Conservation (phyloP, 345 rosid species). For the Gossypium turneri region DNA sequence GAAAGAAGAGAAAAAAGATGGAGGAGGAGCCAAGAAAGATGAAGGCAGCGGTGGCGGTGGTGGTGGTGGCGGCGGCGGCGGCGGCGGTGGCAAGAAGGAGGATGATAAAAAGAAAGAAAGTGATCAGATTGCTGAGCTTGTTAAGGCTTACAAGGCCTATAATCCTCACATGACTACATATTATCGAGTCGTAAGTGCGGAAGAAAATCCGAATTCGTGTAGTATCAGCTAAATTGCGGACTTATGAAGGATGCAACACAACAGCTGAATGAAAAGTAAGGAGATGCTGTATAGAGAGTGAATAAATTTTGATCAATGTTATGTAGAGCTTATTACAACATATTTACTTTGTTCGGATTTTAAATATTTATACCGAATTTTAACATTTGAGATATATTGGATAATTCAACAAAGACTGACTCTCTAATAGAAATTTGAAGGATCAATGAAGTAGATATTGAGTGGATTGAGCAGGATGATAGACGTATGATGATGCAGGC, state of each 20-base stretch:
- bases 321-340: no score
- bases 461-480: no score
- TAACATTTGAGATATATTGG: no score
- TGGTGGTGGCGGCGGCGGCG: neutral
- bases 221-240: slow-evolving; percentile 30
- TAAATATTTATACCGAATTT: no score
- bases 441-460: no score
- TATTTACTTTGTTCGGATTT: no score
- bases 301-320: neutral
- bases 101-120: slow-evolving; percentile 28
- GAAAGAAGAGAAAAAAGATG: slow-evolving; percentile 38
- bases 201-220: slow-evolving; percentile 55
- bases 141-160: slow-evolving; percentile 23
- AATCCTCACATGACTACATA: slow-evolving; percentile 30
- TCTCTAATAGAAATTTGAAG: no score
- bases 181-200: slow-evolving; percentile 33
- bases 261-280: neutral
- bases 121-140: slow-evolving; percentile 31
- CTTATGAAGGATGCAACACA: neutral
- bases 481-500: neutral
- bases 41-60: neutral
- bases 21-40: slow-evolving; percentile 15
- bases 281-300: neutral
- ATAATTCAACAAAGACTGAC: no score
- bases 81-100: slow-evolving; percentile 16